Evolutionary conservation across 2,329 filamentous ascomycete species (phyloP).

Genomic region (Rhytidhysteron rufulum): DNA sequence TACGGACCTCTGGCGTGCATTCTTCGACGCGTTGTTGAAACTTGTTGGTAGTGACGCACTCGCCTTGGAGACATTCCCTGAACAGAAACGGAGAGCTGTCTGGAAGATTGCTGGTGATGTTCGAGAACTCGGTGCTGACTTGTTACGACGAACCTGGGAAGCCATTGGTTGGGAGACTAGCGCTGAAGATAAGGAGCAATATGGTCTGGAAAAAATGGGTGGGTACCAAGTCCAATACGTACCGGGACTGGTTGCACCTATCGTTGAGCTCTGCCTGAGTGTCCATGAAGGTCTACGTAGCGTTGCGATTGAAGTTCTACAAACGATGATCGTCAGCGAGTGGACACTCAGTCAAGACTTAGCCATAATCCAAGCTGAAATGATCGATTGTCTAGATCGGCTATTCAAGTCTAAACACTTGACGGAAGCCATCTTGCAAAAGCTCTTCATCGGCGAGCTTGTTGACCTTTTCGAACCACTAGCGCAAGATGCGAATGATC

Average conservation of each 20-base stretch:
- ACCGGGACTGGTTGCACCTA: constrained; percentile 82
- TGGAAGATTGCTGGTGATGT: constrained; percentile 99
- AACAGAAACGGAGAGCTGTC: constrained; percentile 91
- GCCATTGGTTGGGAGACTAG: constrained; percentile 94
- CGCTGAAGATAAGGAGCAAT: constrained; percentile 71
- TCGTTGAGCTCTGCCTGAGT: constrained; percentile 90
- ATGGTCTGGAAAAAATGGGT: constrained; percentile 78
- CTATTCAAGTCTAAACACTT: constrained; percentile 87
- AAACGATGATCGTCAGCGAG: constrained; percentile 98
- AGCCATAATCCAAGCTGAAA: constrained; percentile 86
- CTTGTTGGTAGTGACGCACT: constrained; percentile 85
- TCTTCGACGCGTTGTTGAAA: constrained; percentile 84
- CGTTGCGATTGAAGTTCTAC: constrained; percentile 88
- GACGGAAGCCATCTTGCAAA: constrained; percentile 85
- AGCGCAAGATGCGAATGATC: constrained; percentile 63
- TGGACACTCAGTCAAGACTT: constrained; percentile 95
- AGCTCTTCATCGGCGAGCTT: constrained; percentile 85
- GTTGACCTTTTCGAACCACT: constrained; percentile 74
- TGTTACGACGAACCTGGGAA: constrained; percentile 84
- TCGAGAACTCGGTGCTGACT: constrained; percentile 81
- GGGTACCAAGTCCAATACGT: constrained; percentile 99
- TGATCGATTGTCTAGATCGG: constrained; percentile 88
- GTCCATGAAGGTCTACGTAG: constrained; percentile 87
- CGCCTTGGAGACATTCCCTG: constrained; percentile 90
- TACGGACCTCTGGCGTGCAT: constrained; percentile 88